Evolutionary conservation across 208 protist genomes (phyloP).

Genomic region (Wallacemonas sp.): DNA sequence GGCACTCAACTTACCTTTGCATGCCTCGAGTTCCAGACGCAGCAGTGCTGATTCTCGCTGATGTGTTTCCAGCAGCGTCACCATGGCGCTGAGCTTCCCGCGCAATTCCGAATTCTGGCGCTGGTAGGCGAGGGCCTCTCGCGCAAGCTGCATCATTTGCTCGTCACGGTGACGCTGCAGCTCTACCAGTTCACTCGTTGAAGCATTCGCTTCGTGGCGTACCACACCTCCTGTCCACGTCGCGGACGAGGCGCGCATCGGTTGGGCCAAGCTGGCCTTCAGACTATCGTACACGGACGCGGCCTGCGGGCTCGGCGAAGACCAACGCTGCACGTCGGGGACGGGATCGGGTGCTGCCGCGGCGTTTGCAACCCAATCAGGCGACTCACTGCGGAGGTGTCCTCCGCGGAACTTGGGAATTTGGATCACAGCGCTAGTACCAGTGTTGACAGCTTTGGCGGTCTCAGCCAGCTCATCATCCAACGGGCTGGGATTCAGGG

Average conservation of each 20-base stretch:
- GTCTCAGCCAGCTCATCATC: no score
- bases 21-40: conserved; percentile 54
- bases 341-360: no score
- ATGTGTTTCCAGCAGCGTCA: conserved; percentile 52
- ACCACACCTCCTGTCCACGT: conserved; percentile 5
- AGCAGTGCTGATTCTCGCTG: conserved; percentile 59
- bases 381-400: no score
- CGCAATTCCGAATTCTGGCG: conserved; percentile 54
- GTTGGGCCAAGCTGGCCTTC: background rate
- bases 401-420: no score
- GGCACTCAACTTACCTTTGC: background rate
- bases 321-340: background rate
- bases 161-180: conserved; percentile 22
- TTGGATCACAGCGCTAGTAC: no score
- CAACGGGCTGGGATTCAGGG: background rate
- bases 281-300: background rate
- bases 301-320: background rate
- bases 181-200: background rate
- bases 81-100: conserved; percentile 43
- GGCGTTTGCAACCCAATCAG: no score
- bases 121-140: conserved; percentile 65
- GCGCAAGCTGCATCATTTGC: conserved; percentile 47
- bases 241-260: background rate
- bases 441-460: no score
- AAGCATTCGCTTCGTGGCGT: background rate